A percentile compares a stretch with the other conserved stretches of the same genome.
phyloP scores from a whole-genome alignment of 2,329 filamentous ascomycete species.

The Penicillium sp. region DNA sequence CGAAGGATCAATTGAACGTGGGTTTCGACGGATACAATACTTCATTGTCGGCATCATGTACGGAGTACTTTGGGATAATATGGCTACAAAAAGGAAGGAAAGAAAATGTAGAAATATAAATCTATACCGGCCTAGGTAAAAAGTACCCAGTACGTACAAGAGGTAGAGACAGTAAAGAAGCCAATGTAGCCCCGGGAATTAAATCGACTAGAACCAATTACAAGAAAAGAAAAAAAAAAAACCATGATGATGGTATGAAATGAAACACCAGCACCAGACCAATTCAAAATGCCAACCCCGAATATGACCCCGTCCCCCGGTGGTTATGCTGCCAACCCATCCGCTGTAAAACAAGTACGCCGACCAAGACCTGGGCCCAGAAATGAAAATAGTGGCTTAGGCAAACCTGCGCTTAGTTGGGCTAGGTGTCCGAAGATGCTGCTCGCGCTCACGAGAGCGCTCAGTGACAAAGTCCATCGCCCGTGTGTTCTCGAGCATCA shows the following conservation, averaged over 20 bases:
- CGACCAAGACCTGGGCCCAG: background rate
- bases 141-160: background rate
- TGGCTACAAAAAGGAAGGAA: background rate
- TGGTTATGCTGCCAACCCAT: constrained; percentile 3
- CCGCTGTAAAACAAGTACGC: constrained; percentile 5
- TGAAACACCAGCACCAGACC: constrained; percentile 1
- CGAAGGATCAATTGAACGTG: background rate
- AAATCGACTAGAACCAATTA: constrained; percentile 4
- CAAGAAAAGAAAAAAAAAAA: constrained; percentile 9
- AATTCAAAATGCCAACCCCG: background rate
- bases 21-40: background rate
- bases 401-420: constrained; percentile 28
- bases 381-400: constrained; percentile 10
- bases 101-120: background rate
- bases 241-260: constrained; percentile 11
- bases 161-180: background rate
- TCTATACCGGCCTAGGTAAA: background rate
- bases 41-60: background rate
- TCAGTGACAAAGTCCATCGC: constrained; percentile 26
- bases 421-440: constrained; percentile 32
- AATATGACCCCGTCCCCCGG: background rate
- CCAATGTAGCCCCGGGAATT: background rate
- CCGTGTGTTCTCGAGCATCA: constrained; percentile 27
- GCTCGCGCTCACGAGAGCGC: constrained; percentile 25
- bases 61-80: background rate